These are phyloP conservation scores for Tanacetum coccineum DNA, from an alignment of 129 eudicot genomes.

Conservation along the genomic window DNA sequence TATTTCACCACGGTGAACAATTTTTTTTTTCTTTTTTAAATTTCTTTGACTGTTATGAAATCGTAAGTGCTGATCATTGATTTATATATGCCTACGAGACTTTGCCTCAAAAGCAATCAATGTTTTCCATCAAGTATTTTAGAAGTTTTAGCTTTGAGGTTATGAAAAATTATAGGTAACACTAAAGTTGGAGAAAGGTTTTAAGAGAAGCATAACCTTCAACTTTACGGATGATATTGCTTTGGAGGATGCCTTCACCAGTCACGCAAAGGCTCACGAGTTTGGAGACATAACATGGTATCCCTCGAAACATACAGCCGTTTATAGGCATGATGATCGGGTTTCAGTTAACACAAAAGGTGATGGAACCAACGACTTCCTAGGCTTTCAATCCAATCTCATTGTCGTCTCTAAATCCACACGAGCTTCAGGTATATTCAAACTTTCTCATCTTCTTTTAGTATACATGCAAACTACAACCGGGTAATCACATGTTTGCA, in stretches of 20 bases:
- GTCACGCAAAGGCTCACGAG: conserved; percentile 58
- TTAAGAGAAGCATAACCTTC: conserved; percentile 70
- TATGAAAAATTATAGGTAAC: conserved; percentile 43
- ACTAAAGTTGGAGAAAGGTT: conserved; percentile 49
- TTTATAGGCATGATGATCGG: conserved; percentile 63
- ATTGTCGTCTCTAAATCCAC: conserved; percentile 38
- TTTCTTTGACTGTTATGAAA: too few species aligned
- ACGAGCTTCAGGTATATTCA: conserved; percentile 57
- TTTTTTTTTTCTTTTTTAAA: too few species aligned
- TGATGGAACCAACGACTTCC: conserved; percentile 66
- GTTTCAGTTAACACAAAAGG: conserved; percentile 55
- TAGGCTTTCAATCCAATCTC: conserved; percentile 72
- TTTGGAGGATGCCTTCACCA: conserved; percentile 39
- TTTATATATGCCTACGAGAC: too few species aligned
- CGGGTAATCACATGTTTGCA: too few species aligned
- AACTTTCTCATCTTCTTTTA: neutral
- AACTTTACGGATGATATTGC: conserved; percentile 47
- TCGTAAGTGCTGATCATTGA: too few species aligned
- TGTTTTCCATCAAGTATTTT: neutral
- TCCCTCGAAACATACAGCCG: conserved; percentile 65
- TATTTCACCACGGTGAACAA: too few species aligned
- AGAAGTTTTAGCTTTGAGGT: neutral
- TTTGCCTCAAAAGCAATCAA: too few species aligned
- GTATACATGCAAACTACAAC: neutral
- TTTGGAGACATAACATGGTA: conserved; percentile 91